Percentiles rank a stretch among this genome's conserved stretches.
Evolutionary conservation across 1,139 yeast species (phyloP).

Genomic region (Kluyveromyces sp.): DNA sequence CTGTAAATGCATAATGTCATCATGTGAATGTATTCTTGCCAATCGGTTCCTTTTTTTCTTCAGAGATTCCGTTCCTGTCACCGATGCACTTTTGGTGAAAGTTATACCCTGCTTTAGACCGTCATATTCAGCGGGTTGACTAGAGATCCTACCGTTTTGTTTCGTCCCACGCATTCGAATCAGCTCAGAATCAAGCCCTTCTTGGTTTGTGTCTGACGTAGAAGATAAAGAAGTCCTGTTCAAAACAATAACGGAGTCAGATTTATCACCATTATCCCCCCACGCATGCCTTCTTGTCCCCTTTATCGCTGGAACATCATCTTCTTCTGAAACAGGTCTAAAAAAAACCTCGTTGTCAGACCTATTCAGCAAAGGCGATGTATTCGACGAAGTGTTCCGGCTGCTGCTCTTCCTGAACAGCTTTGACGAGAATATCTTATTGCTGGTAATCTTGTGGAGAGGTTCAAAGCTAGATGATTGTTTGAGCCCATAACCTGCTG

Average conservation of each 20-base stretch:
- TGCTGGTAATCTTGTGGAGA: conserved; percentile 25
- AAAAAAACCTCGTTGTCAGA: conserved; percentile 10
- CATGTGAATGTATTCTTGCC: conserved; percentile 28
- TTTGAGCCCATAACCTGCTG: conserved; percentile 14
- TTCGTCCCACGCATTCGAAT: conserved; percentile 5
- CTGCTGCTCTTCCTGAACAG: conserved; percentile 23
- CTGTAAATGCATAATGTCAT: conserved; percentile 20
- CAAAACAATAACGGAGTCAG: conserved; percentile 24
- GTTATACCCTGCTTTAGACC: background rate
- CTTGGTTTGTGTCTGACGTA: conserved; percentile 5
- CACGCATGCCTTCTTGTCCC: conserved; percentile 38
- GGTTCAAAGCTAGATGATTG: conserved; percentile 29
- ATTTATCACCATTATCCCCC: conserved; percentile 26
- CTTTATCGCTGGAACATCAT: conserved; percentile 30
- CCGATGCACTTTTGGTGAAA: background rate
- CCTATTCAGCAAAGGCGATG: background rate
- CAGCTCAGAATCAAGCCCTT: conserved; percentile 2
- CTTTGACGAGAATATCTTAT: conserved; percentile 24
- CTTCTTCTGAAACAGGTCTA: conserved; percentile 6
- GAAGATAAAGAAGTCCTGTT: conserved; percentile 16
- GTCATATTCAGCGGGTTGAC: background rate
- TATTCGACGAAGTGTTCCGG: conserved; percentile 13
- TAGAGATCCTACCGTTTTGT: conserved; percentile 3
- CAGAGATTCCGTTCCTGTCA: background rate
- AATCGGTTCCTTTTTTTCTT: conserved; percentile 23